These are phyloP conservation scores for Aegilops tauschii DNA, from an alignment of 176 grass and related monocot genomes.

Conservation along the genomic window DNA sequence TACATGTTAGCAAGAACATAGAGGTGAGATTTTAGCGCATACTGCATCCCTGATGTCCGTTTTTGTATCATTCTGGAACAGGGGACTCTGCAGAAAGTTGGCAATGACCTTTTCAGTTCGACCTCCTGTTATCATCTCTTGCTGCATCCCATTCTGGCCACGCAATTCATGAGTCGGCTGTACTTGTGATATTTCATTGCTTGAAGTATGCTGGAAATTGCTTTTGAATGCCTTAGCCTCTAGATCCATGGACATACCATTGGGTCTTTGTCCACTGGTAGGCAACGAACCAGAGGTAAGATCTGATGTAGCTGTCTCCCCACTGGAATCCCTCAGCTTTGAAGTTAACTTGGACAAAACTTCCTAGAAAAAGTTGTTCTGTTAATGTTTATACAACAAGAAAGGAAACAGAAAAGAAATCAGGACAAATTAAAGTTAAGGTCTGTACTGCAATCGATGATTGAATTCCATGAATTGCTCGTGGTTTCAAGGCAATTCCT, in stretches of 20 bases:
- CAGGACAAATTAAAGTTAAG: slow-evolving; percentile 5
- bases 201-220: slow-evolving; percentile 25
- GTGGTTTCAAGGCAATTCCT: slow-evolving; percentile 78
- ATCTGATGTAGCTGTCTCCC: slow-evolving; percentile 32
- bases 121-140: slow-evolving; percentile 31
- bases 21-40: slow-evolving; percentile 8
- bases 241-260: slow-evolving; percentile 27
- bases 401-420: slow-evolving; percentile 14
- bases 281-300: slow-evolving; percentile 28
- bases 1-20: not conserved
- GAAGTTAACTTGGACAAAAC: slow-evolving; percentile 56
- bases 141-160: slow-evolving; percentile 22
- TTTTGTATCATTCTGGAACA: slow-evolving; percentile 55
- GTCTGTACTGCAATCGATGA: slow-evolving; percentile 60
- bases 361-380: slow-evolving; percentile 43
- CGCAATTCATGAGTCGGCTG: slow-evolving; percentile 21
- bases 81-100: slow-evolving; percentile 65
- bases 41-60: slow-evolving; percentile 44
- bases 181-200: slow-evolving; percentile 30
- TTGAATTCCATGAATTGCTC: slow-evolving; percentile 61
- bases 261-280: slow-evolving; percentile 40
- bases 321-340: slow-evolving; percentile 44
- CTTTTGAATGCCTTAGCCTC: slow-evolving; percentile 34
- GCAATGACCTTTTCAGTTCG: slow-evolving; percentile 74
- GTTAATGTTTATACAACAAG: slow-evolving; percentile 23